phyloP scores from a whole-genome alignment of 2,329 filamentous ascomycete genomes.

The Penicillium sp. region DNA sequence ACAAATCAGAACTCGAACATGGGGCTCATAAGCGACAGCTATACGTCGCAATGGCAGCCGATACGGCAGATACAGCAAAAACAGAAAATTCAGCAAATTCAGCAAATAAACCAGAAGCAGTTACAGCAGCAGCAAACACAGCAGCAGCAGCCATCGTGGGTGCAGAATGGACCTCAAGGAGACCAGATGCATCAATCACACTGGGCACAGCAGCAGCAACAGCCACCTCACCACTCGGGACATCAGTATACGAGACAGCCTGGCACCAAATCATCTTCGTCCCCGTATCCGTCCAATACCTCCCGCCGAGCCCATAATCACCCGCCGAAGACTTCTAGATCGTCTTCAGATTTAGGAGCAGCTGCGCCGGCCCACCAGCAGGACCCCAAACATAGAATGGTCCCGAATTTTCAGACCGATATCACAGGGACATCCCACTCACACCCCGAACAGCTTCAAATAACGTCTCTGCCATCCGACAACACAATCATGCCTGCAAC shows the following conservation, averaged over 20 bases:
- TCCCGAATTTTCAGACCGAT: not conserved
- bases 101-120: no score
- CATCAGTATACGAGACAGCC: constrained; percentile 3
- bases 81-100: no score
- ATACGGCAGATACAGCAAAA: not conserved
- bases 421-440: not conserved
- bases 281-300: not conserved
- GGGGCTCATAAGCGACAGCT: not conserved
- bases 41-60: not conserved
- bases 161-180: not conserved
- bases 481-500: no score
- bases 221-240: not conserved
- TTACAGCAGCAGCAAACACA: not conserved
- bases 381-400: not conserved
- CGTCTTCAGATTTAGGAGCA: not conserved
- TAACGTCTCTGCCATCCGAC: not conserved
- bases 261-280: not conserved
- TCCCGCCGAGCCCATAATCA: not conserved
- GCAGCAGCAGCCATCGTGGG: not conserved
- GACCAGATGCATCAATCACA: not conserved
- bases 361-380: not conserved
- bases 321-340: not conserved
- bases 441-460: not conserved
- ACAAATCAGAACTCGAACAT: not conserved
- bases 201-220: not conserved